Evolutionary conservation across 352 stramenopile species (phyloP).

Genomic region (Globisporangium solare): DNA sequence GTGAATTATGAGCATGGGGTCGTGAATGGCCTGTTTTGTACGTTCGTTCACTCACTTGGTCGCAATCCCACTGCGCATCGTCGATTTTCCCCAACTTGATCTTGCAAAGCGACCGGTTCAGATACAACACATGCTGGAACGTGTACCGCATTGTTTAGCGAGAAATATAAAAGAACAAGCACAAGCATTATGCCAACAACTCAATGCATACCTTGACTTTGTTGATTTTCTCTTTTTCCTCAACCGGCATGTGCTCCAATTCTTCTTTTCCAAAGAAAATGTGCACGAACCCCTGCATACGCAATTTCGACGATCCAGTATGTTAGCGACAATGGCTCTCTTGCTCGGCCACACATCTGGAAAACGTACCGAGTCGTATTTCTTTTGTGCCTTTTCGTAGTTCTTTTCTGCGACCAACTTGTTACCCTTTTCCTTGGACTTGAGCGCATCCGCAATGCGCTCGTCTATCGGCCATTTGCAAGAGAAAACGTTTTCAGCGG

Average conservation of each 20-base stretch:
- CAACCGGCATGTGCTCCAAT: conserved; percentile 68
- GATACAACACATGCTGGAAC: conserved; percentile 60
- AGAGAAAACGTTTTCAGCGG: neutral
- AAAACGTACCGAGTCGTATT: conserved; percentile 71
- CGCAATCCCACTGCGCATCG: conserved; percentile 79
- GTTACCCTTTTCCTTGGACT: conserved; percentile 83
- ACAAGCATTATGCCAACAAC: neutral
- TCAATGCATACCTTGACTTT: conserved; percentile 56
- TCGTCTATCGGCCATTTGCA: conserved; percentile 37
- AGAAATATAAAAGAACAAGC: neutral
- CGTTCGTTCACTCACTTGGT: conserved; percentile 38
- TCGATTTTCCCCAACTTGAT: conserved; percentile 83
- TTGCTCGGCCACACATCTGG: no score
- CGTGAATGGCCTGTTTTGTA: neutral
- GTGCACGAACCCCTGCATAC: conserved; percentile 70
- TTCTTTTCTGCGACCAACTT: conserved; percentile 56
- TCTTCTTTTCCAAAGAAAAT: conserved; percentile 87
- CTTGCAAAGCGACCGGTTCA: conserved; percentile 82
- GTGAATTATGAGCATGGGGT: neutral
- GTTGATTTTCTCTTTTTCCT: conserved; percentile 80
- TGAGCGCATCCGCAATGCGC: conserved; percentile 51
- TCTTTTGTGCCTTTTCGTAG: conserved; percentile 76
- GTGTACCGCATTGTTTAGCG: neutral
- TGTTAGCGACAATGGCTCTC: neutral
- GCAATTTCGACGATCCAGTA: neutral